Base-by-base conservation (phyloP, 1,139 yeast species). In the Kodamaea sp. region DNA sequence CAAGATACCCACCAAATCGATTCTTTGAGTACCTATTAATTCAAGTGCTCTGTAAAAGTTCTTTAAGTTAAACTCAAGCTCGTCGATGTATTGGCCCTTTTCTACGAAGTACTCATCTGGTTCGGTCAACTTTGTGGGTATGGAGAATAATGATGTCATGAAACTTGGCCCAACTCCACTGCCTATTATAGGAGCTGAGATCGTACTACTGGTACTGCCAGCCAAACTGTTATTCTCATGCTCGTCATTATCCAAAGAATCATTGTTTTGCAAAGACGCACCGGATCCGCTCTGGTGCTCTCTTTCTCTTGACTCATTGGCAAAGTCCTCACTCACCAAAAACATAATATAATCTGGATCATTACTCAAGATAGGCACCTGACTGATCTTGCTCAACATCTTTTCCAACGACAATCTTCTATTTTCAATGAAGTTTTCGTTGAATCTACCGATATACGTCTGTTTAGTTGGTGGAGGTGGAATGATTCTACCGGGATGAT, bases 391-490 rank as follows among this genome's bases (percentile, higher is more conserved):
- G 37, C 59, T 66, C 41, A 92, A 70, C 99, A 92, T 94, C 46
- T 76, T 79, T 53, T 90, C 97, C 56, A 92, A 69, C n/a, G 94
- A 88, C 25, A 81, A 66, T 40, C 97, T 70, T 59, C 98, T 76
- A 45, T 79, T 80, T 55, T 90, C 97, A 34, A 92, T 81, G 52
- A 92, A 89, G 50, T 82, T 89, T 47, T 86, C 90, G 51, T 88
- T 87, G 61, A 83, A 84, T 44, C 95, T 70, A 3, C 96, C 97
- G 39, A 90, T 83, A 35, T 68, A 69, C 0, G 88, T 86, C 59
- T 92, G 97, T 54, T 94, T 94, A 24, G 88, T 87, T 1, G 99
- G 98, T 8, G 98, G 97, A 0, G 98, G 96, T 1, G 98, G 98
- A 18, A 94, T 82, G 26, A 94, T 83, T 38, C 76, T 70, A 1